Conservation (phyloP, 768 basidiomycete species). For the Xerocomellus amylosporus region DNA sequence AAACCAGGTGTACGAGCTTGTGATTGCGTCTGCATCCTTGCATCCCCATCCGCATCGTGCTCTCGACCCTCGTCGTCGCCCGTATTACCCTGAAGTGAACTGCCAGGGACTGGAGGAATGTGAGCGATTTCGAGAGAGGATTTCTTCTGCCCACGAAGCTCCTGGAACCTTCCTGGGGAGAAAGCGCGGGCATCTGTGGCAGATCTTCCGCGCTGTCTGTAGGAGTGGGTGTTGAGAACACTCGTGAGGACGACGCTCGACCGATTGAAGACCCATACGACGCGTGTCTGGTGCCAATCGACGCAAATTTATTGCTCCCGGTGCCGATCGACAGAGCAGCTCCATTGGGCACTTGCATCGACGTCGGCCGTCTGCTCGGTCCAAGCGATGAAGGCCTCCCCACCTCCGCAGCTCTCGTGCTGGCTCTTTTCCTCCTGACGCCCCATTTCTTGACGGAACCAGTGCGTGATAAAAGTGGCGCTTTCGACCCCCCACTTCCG, state of each 20-base stretch:
- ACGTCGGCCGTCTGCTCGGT: conserved; percentile 39
- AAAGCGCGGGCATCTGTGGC: conserved; percentile 22
- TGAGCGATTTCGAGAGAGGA: conserved; percentile 37
- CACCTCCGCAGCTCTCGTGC: conserved; percentile 41
- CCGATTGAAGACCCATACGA: conserved; percentile 35
- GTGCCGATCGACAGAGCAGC: conserved; percentile 1
- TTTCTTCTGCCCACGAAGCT: conserved; percentile 58
- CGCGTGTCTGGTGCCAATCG: conserved; percentile 30
- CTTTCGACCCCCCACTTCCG: conserved; percentile 31
- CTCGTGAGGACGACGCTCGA: conserved; percentile 25
- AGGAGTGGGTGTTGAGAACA: conserved; percentile 30
- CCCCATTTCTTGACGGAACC: conserved; percentile 61
- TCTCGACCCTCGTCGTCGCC: background rate
- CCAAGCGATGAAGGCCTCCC: conserved; percentile 30
- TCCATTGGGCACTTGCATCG: conserved; percentile 41
- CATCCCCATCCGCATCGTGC: conserved; percentile 12
- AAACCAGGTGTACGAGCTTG: conserved; percentile 22
- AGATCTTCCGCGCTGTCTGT: conserved; percentile 32
- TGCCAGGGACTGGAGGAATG: conserved; percentile 5
- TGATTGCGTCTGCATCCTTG: conserved; percentile 6
- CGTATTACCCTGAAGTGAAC: background rate
- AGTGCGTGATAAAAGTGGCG: conserved; percentile 50
- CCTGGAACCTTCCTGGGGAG: conserved; percentile 37
- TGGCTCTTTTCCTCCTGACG: conserved; percentile 42
- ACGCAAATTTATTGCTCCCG: conserved; percentile 20